Conservation (phyloP, 371 early-diverging fungal genomes). For the Mortierella sp. region DNA sequence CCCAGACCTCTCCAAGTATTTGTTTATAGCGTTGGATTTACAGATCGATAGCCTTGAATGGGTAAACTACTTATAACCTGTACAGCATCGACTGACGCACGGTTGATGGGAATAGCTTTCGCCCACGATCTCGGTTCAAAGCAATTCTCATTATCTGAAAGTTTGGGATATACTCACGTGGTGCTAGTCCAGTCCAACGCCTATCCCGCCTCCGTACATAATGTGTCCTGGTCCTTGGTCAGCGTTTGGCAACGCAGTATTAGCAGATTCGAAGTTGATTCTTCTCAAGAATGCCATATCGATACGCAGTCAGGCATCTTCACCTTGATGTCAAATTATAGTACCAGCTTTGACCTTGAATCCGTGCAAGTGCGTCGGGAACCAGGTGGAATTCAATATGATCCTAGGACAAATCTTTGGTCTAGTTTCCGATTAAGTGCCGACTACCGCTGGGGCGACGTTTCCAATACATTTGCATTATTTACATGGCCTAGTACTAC, state of each 20-base stretch:
- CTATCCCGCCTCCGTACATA: neutral
- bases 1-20: too few species aligned
- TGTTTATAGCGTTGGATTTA: too few species aligned
- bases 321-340: neutral
- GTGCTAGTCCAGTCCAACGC: neutral
- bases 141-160: too few species aligned
- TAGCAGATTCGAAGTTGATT: neutral
- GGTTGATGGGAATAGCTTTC: neutral
- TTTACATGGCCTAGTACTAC: slow-evolving; percentile 1
- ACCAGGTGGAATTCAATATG: neutral
- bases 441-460: slow-evolving; percentile 1
- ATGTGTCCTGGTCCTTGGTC: neutral
- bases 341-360: neutral
- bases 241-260: neutral
- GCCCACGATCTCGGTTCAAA: neutral
- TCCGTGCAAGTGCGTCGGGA: too few species aligned
- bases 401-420: neutral
- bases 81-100: neutral
- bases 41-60: neutral
- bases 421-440: neutral
- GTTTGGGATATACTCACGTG: neutral
- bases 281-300: neutral
- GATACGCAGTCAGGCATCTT: neutral
- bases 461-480: neutral
- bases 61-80: neutral